Base-by-base conservation (phyloP, 352 stramenopile genomes). In the Globisporangium paddicum region DNA sequence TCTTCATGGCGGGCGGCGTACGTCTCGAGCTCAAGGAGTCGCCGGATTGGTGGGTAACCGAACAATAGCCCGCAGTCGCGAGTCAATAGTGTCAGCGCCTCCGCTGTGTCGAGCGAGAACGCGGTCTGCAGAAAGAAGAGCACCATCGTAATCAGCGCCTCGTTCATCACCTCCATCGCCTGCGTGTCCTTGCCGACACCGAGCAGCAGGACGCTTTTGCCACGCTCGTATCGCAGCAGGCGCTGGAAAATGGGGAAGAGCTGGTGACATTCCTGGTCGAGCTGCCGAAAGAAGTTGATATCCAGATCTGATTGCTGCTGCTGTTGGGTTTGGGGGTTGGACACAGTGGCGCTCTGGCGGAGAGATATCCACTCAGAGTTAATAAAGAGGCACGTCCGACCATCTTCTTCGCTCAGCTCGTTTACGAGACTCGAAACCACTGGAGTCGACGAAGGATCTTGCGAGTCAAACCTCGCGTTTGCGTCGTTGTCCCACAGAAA, bases 231-330 rank as follows among this genome's bases (percentile, higher is more conserved):
- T 37, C 70, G 75, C 40, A 88, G 53, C 37, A 75, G 63, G 3
- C 78, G 75, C 51, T 86, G 73, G 4, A 82, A 56, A 28, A 82
- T 55, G 2, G 72, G 67, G 10, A 86, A 75, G 21, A 82, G 64
- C 7, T 63, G 55, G 9, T 66, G 58, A 1, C 69, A 61, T 25
- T 85, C 54, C 32, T 73, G 64, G 0, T 82, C 51, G n/a, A 87
- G 52, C 32, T 80, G 67, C 30, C 70, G 66, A 25, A 83, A 63
- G 35, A 79, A 68, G 25, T 61, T 48, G 11, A 49, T 21, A 28
- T 66, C 53, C 21, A 61, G 21, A 19, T 51, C 53, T 1, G 25
- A 40, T 14, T 40, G 46, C 38, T 66, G 51, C 52, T 54, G 32
- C 47, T 50, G 28, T 6, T 32, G 26, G 5, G 5, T 13, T 38